Evolutionary conservation across 345 rosid species (phyloP).

Genomic region (Hibiscus mutabilis): DNA sequence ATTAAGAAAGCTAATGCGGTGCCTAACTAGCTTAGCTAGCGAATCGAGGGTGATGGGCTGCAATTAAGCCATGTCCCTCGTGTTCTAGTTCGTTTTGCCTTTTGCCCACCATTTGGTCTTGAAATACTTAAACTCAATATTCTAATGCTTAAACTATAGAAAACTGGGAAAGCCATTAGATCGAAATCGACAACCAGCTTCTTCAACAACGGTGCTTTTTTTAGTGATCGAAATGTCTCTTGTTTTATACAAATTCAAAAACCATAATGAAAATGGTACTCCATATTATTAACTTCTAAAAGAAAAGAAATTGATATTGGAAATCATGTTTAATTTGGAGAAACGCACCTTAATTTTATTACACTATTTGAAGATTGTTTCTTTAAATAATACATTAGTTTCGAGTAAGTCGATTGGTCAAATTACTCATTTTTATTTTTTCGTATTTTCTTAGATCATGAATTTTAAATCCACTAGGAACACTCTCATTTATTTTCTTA

Average conservation of each 20-base stretch:
- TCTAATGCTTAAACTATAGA: constrained; percentile 6
- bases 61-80: background rate
- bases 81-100: constrained; percentile 11
- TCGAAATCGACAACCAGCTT: background rate
- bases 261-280: background rate
- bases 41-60: constrained; percentile 10
- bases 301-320: too few species aligned
- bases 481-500: too few species aligned
- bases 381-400: too few species aligned
- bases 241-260: background rate
- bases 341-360: too few species aligned
- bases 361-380: too few species aligned
- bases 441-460: too few species aligned
- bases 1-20: background rate
- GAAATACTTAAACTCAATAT: constrained; percentile 17
- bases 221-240: background rate
- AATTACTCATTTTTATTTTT: too few species aligned
- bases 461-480: too few species aligned
- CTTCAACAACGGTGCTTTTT: background rate
- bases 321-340: too few species aligned
- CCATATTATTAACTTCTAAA: background rate
- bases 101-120: constrained; percentile 18
- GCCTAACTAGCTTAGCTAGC: background rate
- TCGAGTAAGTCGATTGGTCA: too few species aligned
- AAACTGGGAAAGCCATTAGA: background rate